A percentile compares a stretch with the other conserved stretches of the same genome.
Conservation (phyloP, 768 basidiomycete genomes). For the Rhizopogon rudus region DNA sequence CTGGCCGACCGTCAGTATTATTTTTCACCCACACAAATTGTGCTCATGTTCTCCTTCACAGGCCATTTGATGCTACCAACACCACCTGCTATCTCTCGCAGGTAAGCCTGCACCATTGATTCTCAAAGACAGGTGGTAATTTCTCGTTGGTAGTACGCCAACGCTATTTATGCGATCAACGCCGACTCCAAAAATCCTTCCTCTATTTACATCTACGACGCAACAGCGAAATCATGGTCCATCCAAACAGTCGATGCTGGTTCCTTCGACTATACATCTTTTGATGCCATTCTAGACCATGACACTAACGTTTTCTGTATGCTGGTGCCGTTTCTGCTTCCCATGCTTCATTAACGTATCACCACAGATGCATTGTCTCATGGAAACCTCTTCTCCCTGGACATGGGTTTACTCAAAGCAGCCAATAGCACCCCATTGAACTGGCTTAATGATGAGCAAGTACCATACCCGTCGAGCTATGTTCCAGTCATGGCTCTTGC, state of each 20-base stretch:
- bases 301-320: slow-evolving; percentile 90
- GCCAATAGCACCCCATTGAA: slow-evolving; percentile 52
- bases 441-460: slow-evolving; percentile 60
- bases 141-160: slow-evolving; percentile 54
- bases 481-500: slow-evolving; percentile 76
- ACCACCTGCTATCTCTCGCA: slow-evolving; percentile 73
- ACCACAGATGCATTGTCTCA: slow-evolving; percentile 63
- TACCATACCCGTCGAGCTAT: slow-evolving; percentile 56
- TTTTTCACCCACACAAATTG: slow-evolving; percentile 1
- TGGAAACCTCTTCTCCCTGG: slow-evolving; percentile 60
- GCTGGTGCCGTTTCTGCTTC: slow-evolving; percentile 9
- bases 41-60: slow-evolving; percentile 17
- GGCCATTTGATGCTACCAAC: slow-evolving; percentile 60
- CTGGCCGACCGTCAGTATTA: slow-evolving; percentile 63
- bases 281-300: slow-evolving; percentile 80
- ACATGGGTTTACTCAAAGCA: slow-evolving; percentile 60
- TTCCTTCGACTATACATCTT: slow-evolving; percentile 57
- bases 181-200: slow-evolving; percentile 68
- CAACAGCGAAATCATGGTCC: slow-evolving; percentile 68
- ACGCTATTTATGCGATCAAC: slow-evolving; percentile 81
- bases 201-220: slow-evolving; percentile 79
- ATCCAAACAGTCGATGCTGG: slow-evolving; percentile 56
- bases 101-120: slow-evolving; percentile 28
- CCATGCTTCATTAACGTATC: not conserved
- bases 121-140: not conserved